Conservation (phyloP, 495 filamentous ascomycete genomes). For the Cryomyces minteri region DNA sequence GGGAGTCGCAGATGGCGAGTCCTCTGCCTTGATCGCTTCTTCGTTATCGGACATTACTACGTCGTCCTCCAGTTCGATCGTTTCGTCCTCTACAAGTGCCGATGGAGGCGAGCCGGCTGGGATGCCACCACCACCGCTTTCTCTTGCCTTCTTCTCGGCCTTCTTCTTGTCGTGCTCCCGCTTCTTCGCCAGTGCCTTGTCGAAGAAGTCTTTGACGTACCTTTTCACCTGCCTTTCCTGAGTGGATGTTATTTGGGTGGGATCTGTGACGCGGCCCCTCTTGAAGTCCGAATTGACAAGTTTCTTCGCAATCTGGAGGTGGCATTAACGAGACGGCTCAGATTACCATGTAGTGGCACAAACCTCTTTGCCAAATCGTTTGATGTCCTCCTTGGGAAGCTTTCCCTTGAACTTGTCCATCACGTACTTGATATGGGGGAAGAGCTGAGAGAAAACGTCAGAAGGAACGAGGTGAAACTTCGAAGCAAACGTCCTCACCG, state of each 20-base stretch:
- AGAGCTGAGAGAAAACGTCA: constrained; percentile 35
- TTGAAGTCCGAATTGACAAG: constrained; percentile 82
- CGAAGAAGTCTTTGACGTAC: constrained; percentile 68
- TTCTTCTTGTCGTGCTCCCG: constrained; percentile 47
- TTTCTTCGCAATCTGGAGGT: constrained; percentile 49
- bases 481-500: constrained; percentile 33
- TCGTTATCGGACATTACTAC: constrained; percentile 19
- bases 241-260: constrained; percentile 57
- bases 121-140: constrained; percentile 5
- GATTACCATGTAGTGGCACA: constrained; percentile 1
- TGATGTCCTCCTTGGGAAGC: constrained; percentile 72
- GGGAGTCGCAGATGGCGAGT: constrained; percentile 10
- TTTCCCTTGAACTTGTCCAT: constrained; percentile 72
- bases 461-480: neutral
- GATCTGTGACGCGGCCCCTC: constrained; percentile 63
- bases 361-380: constrained; percentile 73
- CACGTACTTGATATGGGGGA: constrained; percentile 66
- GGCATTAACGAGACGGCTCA: neutral
- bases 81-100: neutral
- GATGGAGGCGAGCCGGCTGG: constrained; percentile 12
- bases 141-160: constrained; percentile 24
- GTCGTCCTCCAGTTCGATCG: constrained; percentile 9
- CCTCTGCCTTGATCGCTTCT: constrained; percentile 18
- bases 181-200: constrained; percentile 64
- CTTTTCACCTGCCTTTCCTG: constrained; percentile 66